Evolutionary conservation across 352 stramenopile genomes (phyloP), one percentile per base, ranked within the genome.

Genomic region (Pythium folliculosum): DNA sequence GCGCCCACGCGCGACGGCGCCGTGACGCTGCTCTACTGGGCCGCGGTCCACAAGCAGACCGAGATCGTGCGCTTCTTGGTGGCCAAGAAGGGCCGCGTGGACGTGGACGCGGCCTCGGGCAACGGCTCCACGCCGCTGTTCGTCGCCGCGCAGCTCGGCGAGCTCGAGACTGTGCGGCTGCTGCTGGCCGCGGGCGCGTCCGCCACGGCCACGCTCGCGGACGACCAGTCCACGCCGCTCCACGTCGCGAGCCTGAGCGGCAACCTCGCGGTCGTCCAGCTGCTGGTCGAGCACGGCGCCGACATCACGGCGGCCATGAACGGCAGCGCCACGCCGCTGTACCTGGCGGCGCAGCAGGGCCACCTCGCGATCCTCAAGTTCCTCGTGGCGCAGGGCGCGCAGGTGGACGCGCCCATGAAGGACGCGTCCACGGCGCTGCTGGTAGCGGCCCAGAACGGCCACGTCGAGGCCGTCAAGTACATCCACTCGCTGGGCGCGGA

Each of bases 71-170:
- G 69, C 2, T 75, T 71, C 40, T 44, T 75, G 57, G 27, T 75
- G 21, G 44, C 57, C 12, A 62, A 70, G 45, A 56, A 63, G 12
- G 62, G 58, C 13, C 16, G 5, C 1, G 48, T 75, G 14, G 19
- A 67, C 1, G 56, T 76, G 5, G 63, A 76, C 21, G 63, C 60
- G 5, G 50, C 53, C 14, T 66, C 73, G 22, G 60, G 23, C 35
- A 76, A 79, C 32, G 71, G 72, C 38, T 77, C 72, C 43, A 79
- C 75, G 17, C 51, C 69, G 22, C 65, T 79, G 32, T 76, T 78
- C 58, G 78, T 91, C 10, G 84, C 86, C 1, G 80, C 84, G 65
- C 75, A 88, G 32, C 73, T 83, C 35, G 81, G 85, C 32, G 79
- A 92, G 61, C 76, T 78, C 21, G 72, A 90, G 21, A 66, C 88